These are phyloP conservation scores for Quercus variabilis DNA, from an alignment of 306 rosid genomes.

Conservation along the genomic window DNA sequence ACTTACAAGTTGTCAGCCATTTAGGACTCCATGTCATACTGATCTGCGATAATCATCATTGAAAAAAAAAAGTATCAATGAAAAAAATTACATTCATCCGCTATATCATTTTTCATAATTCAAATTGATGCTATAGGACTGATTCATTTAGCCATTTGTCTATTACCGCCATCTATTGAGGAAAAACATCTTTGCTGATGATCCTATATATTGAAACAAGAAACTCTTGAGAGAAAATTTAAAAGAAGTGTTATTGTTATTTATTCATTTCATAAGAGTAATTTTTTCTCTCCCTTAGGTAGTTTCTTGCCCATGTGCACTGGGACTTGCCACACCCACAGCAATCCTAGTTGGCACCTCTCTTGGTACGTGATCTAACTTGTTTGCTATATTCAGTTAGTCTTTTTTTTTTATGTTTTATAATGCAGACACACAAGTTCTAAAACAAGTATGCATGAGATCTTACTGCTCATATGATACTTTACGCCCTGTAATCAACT, in stretches of 20 bases:
- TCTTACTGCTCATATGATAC: not conserved
- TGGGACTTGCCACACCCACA: conserved; percentile 99
- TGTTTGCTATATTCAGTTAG: conserved; percentile 15
- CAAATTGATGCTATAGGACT: not conserved
- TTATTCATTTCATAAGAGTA: not conserved
- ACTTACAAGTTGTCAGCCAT: conserved; percentile 3
- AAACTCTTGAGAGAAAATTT: not conserved
- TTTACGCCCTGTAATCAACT: not conserved
- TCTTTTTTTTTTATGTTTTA: not conserved
- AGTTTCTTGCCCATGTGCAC: conserved; percentile 96
- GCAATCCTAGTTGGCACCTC: conserved; percentile 98
- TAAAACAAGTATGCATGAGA: conserved; percentile 7
- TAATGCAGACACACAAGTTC: not conserved
- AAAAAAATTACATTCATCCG: not conserved
- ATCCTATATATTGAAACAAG: not conserved
- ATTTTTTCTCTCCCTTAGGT: conserved; percentile 52
- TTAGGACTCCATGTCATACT: conserved; percentile 11
- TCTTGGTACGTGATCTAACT: conserved; percentile 49
- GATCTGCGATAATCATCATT: too few relatives aligned
- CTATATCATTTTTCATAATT: not conserved
- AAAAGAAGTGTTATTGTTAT: not conserved
- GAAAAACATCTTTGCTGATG: not conserved
- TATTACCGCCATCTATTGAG: not conserved
- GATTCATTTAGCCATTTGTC: not conserved
- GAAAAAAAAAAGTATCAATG: too few relatives aligned